Percentiles rank a stretch among this genome's conserved stretches.
phyloP scores from a whole-genome alignment of 2,329 filamentous ascomycete species.

The Aspergillus terreus region DNA sequence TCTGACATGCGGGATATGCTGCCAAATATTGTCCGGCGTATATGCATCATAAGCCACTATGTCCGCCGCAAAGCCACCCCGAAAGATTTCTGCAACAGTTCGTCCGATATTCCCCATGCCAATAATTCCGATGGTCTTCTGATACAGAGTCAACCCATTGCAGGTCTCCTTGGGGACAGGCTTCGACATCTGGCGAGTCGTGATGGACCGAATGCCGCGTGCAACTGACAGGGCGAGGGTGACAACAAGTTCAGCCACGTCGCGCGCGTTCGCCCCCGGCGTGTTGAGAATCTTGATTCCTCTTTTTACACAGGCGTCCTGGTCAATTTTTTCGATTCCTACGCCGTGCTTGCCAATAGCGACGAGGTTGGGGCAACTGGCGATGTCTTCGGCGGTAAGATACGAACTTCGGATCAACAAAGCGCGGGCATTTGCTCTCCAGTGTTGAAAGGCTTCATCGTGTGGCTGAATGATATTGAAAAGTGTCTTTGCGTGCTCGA shows the following conservation, averaged over 20 bases:
- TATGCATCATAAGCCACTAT: conserved; percentile 39
- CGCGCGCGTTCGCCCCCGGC: conserved; percentile 43
- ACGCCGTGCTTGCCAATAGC: conserved; percentile 49
- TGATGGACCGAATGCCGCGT: conserved; percentile 30
- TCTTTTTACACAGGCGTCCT: conserved; percentile 33
- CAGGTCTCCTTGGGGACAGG: conserved; percentile 39
- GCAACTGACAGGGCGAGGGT: conserved; percentile 35
- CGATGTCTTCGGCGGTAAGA: conserved; percentile 39
- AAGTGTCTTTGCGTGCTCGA: conserved; percentile 31
- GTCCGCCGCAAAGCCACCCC: conserved; percentile 32
- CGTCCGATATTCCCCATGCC: conserved; percentile 42
- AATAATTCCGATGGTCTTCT: conserved; percentile 36
- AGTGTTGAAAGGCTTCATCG: conserved; percentile 35
- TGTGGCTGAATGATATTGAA: conserved; percentile 39
- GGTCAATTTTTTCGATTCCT: conserved; percentile 47
- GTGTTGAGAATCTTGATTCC: conserved; percentile 48
- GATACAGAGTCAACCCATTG: conserved; percentile 34
- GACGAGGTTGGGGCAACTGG: conserved; percentile 32
- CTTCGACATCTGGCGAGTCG: conserved; percentile 24
- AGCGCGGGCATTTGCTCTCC: conserved; percentile 40
- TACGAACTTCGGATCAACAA: conserved; percentile 38
- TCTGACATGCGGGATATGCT: conserved; percentile 30
- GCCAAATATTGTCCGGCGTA: conserved; percentile 30
- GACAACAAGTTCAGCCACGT: conserved; percentile 39
- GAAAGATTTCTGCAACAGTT: conserved; percentile 35